These are phyloP conservation scores for Sextonia rubra DNA, from an alignment of 164 flowering plant genomes.

Conservation along the genomic window DNA sequence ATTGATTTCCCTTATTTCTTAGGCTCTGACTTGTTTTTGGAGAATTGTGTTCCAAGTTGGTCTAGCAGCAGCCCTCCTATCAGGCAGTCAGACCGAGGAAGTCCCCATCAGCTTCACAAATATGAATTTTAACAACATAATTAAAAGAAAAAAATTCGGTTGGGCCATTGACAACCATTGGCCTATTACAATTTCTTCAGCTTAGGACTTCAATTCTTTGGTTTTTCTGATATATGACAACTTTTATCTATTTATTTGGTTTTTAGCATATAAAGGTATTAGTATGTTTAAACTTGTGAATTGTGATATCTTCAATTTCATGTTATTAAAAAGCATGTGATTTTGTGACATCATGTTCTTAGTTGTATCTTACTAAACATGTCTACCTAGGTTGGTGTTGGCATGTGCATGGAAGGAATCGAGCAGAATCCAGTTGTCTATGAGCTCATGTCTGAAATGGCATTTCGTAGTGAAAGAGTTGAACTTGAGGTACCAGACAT, in stretches of 20 bases:
- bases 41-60: no score
- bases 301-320: not conserved
- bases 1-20: no score
- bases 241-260: not conserved
- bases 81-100: no score
- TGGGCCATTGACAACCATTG: no score
- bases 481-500: constrained; percentile 47
- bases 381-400: constrained; percentile 78
- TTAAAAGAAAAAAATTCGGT: no score
- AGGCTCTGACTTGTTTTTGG: no score
- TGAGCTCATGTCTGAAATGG: constrained; percentile 98
- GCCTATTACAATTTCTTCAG: not conserved
- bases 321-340: not conserved
- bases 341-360: not conserved
- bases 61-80: no score
- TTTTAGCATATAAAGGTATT: no score
- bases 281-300: no score
- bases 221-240: not conserved
- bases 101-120: no score
- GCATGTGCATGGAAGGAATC: constrained; percentile 99
- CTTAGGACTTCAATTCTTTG: not conserved
- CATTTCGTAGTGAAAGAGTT: constrained; percentile 67
- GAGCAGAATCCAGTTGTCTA: constrained; percentile 93
- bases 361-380: not conserved
- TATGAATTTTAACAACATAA: no score